These are phyloP conservation scores for Dryas integrifolia DNA, from an alignment of 331 rosid species.

Conservation along the genomic window DNA sequence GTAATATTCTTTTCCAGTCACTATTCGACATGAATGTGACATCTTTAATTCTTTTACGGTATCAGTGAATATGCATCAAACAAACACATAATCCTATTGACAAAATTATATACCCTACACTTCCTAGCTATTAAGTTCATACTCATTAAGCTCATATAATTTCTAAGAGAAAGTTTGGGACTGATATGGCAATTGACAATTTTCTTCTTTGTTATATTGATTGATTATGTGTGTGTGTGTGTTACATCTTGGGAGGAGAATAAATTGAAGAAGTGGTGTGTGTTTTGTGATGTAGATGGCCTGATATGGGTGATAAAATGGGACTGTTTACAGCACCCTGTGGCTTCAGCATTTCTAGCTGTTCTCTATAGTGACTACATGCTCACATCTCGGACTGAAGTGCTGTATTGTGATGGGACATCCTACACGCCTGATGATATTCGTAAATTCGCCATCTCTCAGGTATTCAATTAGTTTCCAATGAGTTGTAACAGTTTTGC, in stretches of 20 bases:
- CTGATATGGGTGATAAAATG: constrained; percentile 55
- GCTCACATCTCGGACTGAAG: constrained; percentile 47
- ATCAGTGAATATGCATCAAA: neutral
- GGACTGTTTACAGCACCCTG: constrained; percentile 52
- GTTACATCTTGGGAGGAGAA: neutral
- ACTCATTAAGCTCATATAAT: too few relatives aligned
- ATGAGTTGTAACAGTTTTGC: constrained; percentile 1
- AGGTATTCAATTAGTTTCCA: constrained; percentile 36
- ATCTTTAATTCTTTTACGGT: neutral
- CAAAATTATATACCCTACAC: too few relatives aligned
- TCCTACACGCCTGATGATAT: constrained; percentile 49
- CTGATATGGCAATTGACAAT: too few relatives aligned
- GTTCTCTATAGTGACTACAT: constrained; percentile 67
- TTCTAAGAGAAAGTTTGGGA: too few relatives aligned
- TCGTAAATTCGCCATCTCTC: constrained; percentile 59
- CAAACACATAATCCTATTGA: neutral
- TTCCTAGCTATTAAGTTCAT: too few relatives aligned
- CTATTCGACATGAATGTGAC: neutral
- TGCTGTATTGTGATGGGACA: constrained; percentile 48
- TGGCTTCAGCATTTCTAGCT: constrained; percentile 70
- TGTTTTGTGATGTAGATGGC: constrained; percentile 43
- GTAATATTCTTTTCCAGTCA: constrained; percentile 32
- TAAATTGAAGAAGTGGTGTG: neutral
- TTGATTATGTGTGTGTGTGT: neutral
- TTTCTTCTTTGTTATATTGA: neutral